Evolutionary conservation across 768 basidiomycete genomes (phyloP).

Genomic region (Suillus sp.): DNA sequence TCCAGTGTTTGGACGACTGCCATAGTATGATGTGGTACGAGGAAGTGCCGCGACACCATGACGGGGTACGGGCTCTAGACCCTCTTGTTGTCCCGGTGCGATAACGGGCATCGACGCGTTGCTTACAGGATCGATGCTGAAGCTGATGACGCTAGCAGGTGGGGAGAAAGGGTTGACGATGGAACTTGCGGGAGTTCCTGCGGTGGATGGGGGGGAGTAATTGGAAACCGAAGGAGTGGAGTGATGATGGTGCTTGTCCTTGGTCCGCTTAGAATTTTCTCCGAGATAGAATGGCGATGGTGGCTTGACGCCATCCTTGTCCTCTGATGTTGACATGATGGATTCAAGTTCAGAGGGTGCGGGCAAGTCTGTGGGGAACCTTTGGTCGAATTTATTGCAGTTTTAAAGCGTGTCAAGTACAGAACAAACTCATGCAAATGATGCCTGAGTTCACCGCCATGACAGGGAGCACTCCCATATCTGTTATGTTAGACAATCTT

Average conservation of each 20-base stretch:
- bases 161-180: slow-evolving; percentile 53
- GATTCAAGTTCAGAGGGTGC: neutral
- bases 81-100: slow-evolving; percentile 20
- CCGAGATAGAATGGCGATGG: slow-evolving; percentile 16
- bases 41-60: slow-evolving; percentile 44
- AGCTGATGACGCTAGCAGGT: slow-evolving; percentile 48
- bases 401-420: neutral
- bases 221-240: slow-evolving; percentile 14
- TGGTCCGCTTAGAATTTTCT: slow-evolving; percentile 2
- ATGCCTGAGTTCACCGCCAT: neutral
- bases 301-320: slow-evolving; percentile 3
- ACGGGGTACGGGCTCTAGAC: slow-evolving; percentile 36
- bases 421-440: slow-evolving; percentile 7
- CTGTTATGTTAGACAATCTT: neutral
- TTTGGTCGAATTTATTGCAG: neutral
- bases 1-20: slow-evolving; percentile 37
- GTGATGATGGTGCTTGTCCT: slow-evolving; percentile 22
- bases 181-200: slow-evolving; percentile 21
- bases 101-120: slow-evolving; percentile 20
- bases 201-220: slow-evolving; percentile 27
- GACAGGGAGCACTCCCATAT: slow-evolving; percentile 11
- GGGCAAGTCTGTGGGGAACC: neutral
- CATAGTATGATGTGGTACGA: slow-evolving; percentile 40
- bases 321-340: slow-evolving; percentile 6
- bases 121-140: slow-evolving; percentile 39